Conservation (phyloP, 108 stramenopile species). For the Discostella pseudostelligera region DNA sequence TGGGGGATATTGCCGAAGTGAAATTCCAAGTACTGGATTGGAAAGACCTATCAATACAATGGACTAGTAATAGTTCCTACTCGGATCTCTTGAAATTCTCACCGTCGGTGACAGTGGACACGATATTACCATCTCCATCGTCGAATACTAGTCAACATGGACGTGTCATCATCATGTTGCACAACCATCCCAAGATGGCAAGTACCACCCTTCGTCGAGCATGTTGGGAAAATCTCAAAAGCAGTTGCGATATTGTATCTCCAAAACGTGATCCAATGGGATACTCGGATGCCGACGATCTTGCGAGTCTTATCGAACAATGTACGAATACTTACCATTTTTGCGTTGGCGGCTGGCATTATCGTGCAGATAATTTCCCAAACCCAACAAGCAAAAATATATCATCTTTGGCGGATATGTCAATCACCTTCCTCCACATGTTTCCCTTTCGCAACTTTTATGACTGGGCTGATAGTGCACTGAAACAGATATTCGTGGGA, state of each 20-base stretch:
- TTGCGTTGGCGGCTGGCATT: constrained; percentile 11
- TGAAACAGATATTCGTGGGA: constrained; percentile 17
- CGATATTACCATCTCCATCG: not conserved
- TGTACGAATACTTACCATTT: constrained; percentile 9
- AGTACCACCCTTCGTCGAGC: constrained; percentile 20
- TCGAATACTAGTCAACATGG: no score
- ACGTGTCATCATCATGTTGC: constrained; percentile 7
- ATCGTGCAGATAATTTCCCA: constrained; percentile 15
- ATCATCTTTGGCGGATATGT: not conserved
- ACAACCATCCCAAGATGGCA: constrained; percentile 16
- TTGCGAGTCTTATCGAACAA: not conserved
- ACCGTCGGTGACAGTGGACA: not conserved
- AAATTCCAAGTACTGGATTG: not conserved
- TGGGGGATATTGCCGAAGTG: not conserved
- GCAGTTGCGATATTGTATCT: constrained; percentile 10
- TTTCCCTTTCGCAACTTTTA: constrained; percentile 20
- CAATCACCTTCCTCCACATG: constrained; percentile 7
- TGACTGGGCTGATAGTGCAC: constrained; percentile 10
- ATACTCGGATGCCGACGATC: constrained; percentile 11
- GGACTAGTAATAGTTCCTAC: constrained; percentile 1
- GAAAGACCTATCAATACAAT: not conserved
- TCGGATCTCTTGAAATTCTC: not conserved
- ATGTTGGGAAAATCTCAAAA: constrained; percentile 18
- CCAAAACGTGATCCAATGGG: constrained; percentile 14
- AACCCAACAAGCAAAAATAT: not conserved